Evolutionary conservation across 306 rosid genomes (phyloP), one percentile per base, ranked within the genome.

Genomic region (Erythrophleum fordii): DNA sequence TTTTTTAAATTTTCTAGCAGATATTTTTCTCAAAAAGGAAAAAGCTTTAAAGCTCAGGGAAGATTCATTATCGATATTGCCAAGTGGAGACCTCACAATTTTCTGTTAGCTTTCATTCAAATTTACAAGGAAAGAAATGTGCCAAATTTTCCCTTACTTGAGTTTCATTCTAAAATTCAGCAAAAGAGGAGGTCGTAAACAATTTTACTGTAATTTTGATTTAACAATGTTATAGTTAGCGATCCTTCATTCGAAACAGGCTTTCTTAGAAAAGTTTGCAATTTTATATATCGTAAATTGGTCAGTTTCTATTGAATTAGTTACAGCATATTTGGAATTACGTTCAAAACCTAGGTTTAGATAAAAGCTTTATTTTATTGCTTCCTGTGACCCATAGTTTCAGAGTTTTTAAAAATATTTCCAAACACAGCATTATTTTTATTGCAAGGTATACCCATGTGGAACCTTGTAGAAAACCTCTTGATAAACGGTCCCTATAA

Each of bases 41-140:
- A n/a, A 31, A 64, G 14, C 2, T 13, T 20, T 20, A 60, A 41
- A 26, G 20, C 37, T 13, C 9, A 59, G 35, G 9, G 13, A 25
- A 60, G 20, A 13, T 11, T 60, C 67, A 60, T 42, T 42, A 42
- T 42, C 48, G 1, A 42, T 42, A 5, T 13, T 42, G 48, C 2
- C 13, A 46, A 46, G 28, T 51, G 25, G 13, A 69, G 52, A 28
- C 61, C 45, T 68, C 34, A 49, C 75, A 53, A 16, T 28, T 72
- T 83, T 45, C 6, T 56, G n/a, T 56, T 25, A 73, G 76, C 35
- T 81, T 55, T 67, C 77, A 8, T 62, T 62, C 44, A 62, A 62
- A 62, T 39, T 31, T 62, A 6, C 20, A 17, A 62, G 69, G 22
- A 62, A 6, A 31, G 69, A 31, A 25, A 31, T 29, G 42, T 29